Conservation (phyloP, 2,329 filamentous ascomycete genomes). For the Byssoonygena ceratinophila region DNA sequence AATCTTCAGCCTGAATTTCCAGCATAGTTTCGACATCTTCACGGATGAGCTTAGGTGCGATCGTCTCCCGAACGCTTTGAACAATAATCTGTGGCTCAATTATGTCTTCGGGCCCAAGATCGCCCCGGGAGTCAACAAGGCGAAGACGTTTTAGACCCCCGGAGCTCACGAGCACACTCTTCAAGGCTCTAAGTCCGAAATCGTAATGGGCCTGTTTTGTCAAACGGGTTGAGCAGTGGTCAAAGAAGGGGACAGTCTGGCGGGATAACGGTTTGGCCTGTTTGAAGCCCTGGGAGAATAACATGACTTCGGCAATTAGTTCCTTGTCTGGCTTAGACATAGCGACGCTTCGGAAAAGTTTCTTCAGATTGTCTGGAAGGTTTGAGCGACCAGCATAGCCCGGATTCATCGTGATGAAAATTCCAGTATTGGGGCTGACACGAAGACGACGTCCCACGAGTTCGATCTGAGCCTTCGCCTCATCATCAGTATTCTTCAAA, state of each 20-base stretch:
- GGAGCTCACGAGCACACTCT: conserved; percentile 96
- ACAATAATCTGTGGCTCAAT: conserved; percentile 97
- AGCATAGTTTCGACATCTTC: conserved; percentile 83
- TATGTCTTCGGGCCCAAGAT: conserved; percentile 55
- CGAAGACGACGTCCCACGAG: conserved; percentile 80
- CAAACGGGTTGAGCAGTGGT: conserved; percentile 66
- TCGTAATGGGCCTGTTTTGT: conserved; percentile 99
- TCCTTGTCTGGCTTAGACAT: conserved; percentile 99
- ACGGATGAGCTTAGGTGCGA: conserved; percentile 91
- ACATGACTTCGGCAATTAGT: conserved; percentile 98
- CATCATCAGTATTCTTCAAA: conserved; percentile 69
- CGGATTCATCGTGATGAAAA: conserved; percentile 99
- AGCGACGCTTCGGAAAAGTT: conserved; percentile 95
- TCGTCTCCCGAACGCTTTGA: conserved; percentile 95
- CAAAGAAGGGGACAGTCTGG: conserved; percentile 97
- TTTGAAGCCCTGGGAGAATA: conserved; percentile 98
- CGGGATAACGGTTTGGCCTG: conserved; percentile 89
- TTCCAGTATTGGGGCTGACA: conserved; percentile 87
- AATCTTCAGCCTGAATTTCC: conserved; percentile 69
- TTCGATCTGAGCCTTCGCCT: conserved; percentile 82
- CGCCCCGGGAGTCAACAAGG: conserved; percentile 49
- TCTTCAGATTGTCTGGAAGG: conserved; percentile 97
- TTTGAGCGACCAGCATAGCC: conserved; percentile 97
- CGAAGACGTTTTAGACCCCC: conserved; percentile 86
- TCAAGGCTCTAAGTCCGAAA: conserved; percentile 92